These are phyloP conservation scores for Gymnopilus dilepis DNA, from an alignment of 768 basidiomycete genomes.

Conservation along the genomic window DNA sequence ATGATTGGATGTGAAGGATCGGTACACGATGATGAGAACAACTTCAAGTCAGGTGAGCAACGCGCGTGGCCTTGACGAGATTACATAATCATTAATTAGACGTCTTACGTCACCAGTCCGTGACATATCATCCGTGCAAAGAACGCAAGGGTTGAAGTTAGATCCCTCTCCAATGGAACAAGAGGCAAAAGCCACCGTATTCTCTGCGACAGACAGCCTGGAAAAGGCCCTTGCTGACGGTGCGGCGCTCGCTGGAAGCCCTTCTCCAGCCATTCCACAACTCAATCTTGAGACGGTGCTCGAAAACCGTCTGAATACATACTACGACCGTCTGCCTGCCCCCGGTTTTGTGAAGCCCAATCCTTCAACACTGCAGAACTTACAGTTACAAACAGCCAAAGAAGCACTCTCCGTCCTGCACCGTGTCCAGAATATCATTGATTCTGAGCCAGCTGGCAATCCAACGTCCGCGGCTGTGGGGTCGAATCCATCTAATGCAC, in stretches of 20 bases:
- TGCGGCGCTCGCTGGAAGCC: constrained; percentile 40
- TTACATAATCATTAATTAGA: too few species aligned
- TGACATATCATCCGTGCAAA: too few species aligned
- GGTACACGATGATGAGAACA: too few species aligned
- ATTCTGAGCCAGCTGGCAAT: constrained; percentile 1
- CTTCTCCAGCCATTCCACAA: constrained; percentile 27
- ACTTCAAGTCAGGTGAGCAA: too few species aligned
- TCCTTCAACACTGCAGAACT: constrained; percentile 36
- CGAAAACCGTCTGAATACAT: constrained; percentile 43
- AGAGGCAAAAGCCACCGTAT: background rate
- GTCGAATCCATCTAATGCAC: constrained; percentile 19
- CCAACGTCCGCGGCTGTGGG: constrained; percentile 5
- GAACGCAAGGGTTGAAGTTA: too few species aligned
- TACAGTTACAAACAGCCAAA: constrained; percentile 59
- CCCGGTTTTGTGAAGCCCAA: constrained; percentile 15
- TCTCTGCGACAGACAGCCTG: constrained; percentile 24
- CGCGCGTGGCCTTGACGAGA: too few species aligned
- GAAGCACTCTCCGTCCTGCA: constrained; percentile 58
- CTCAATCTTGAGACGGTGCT: constrained; percentile 44
- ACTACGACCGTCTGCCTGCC: constrained; percentile 35
- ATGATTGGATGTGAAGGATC: too few species aligned
- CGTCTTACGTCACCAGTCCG: too few species aligned
- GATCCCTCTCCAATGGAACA: background rate
- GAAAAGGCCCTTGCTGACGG: constrained; percentile 40
- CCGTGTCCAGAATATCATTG: constrained; percentile 50